A percentile compares a stretch with the other conserved stretches of the same genome.
phyloP scores from a whole-genome alignment of 1,284 basidiomycete genomes.

The Marasmius oreades region DNA sequence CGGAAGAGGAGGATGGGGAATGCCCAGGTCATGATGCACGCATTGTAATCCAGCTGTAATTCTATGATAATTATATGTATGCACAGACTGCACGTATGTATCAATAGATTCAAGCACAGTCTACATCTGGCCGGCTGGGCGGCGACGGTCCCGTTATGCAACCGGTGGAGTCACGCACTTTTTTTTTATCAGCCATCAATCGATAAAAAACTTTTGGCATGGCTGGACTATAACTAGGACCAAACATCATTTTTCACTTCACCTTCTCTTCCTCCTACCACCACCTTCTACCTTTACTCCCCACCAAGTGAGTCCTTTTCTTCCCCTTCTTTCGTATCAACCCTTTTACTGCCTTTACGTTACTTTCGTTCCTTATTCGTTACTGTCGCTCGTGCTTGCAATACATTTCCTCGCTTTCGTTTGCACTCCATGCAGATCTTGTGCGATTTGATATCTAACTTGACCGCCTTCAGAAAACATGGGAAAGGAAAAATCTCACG shows the following conservation, averaged over 20 bases:
- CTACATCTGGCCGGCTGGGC: background rate
- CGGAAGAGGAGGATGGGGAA: conserved; percentile 64
- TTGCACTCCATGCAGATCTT: background rate
- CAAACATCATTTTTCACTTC: conserved; percentile 42
- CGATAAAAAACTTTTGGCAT: conserved; percentile 50
- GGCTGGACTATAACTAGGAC: conserved; percentile 49
- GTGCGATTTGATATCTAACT: background rate
- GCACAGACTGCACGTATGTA: background rate
- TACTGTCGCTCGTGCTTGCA: background rate
- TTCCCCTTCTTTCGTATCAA: conserved; percentile 5
- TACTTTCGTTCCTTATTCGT: conserved; percentile 1
- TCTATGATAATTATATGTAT: conserved; percentile 2
- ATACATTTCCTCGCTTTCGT: background rate
- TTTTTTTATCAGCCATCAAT: conserved; percentile 44
- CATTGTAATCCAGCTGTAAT: conserved; percentile 5
- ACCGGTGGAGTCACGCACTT: conserved; percentile 26
- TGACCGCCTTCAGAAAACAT: conserved; percentile 41
- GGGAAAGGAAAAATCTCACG: conserved; percentile 87
- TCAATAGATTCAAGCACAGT: background rate
- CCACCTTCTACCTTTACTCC: conserved; percentile 41
- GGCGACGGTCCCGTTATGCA: conserved; percentile 23
- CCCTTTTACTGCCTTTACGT: conserved; percentile 8
- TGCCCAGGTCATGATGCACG: conserved; percentile 19
- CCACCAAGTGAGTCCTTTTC: conserved; percentile 43
- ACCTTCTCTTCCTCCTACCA: conserved; percentile 44